Evolutionary conservation across 2,329 filamentous ascomycete species (phyloP), one percentile per base, ranked within the genome.

Genomic region (Plenodomus tracheiphilus): DNA sequence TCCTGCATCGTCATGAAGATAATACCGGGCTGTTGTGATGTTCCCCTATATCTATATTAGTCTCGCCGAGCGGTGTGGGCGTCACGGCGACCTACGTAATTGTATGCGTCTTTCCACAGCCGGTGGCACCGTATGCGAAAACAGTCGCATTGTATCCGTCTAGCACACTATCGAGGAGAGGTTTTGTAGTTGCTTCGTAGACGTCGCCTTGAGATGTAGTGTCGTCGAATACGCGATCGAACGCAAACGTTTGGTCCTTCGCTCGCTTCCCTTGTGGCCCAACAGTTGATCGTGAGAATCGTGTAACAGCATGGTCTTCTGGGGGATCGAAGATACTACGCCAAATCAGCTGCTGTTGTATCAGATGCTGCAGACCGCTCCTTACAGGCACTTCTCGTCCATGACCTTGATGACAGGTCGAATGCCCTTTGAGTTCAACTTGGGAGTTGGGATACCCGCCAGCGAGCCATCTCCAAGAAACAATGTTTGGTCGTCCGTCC

Each of bases 1-100:
- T 99, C 94, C 74, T 97, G 93, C 92, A 99, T 99, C 1, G 94
- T 97, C 64, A 99, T 77, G 75, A 97, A 99, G 70, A 99, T 99
- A 65, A 99, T 97, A 48, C 94, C 94, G 0, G 94, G 94, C 66
- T 96, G 88, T 70, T 96, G 89, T 1, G 91, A 77, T 0, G 93
- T 97, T 59, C 94, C 94, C 36, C 73, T 75, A 47, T 36, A 3
- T 15, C 15, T 30, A 30, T 13, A 58, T 70, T 47, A 70, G 65
- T 43, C 21, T 28, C 39, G 9, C 11, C 7, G 17, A 19, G 21
- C 22, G 30, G 21, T 22, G 16, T 25, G 35, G n/a, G 17, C 43
- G 40, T 16, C 36, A 25, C 34, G 15, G 18, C 3, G 32, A 66
- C 66, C 22, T 70, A 76, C 63, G 77, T 79, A 66, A 99, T 99